Base-by-base conservation (phyloP, 495 filamentous ascomycete genomes). In the Aspergillus hancockii region DNA sequence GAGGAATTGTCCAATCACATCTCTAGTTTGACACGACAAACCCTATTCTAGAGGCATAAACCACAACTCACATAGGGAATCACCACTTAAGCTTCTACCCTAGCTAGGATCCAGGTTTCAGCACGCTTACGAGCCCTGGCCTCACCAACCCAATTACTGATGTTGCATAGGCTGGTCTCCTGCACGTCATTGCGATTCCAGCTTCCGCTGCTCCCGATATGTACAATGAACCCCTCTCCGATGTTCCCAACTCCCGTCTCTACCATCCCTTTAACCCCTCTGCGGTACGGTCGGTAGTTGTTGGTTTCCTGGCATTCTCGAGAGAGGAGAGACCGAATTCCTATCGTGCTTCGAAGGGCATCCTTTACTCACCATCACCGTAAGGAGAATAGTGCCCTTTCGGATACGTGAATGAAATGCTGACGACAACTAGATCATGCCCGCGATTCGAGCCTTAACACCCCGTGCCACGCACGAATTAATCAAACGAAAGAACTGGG, bases 401-500 rank as follows among this genome's bases (percentile, higher is more conserved):
- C 7, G 52, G 21, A 52, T 6, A 13, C n/a, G 4, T 25, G n/a
- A 52, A 18, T 6, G 16, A 5, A 28, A 19, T 22, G 28, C 55
- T 57, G 38, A 62, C 9, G 7, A 32, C 2, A 12, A 23, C 8
- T 23, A 55, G 66, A 66, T 53, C 52, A 81, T 82, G 79, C 66
- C 76, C 49, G 69, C 71, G 12, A 63, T 80, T 54, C 63, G 63
- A 55, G 55, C 72, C 41, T 65, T 68, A 28, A 59, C 61, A 40
- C 57, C 63, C 12, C 59, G 52, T 23, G 59, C 53, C 30, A 47
- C 60, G 56, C 47, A 49, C 18, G 38, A 58, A 31, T 47, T 80
- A 45, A 45, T 67, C 38, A 75, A 76, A 59, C 71, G 78, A 67
- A 57, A 68, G 28, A 82, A 82, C 67, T 84, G 78, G 76, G 82